These are phyloP conservation scores for Ustilago bromivora DNA, from an alignment of 1,284 basidiomycete species.

Conservation along the genomic window DNA sequence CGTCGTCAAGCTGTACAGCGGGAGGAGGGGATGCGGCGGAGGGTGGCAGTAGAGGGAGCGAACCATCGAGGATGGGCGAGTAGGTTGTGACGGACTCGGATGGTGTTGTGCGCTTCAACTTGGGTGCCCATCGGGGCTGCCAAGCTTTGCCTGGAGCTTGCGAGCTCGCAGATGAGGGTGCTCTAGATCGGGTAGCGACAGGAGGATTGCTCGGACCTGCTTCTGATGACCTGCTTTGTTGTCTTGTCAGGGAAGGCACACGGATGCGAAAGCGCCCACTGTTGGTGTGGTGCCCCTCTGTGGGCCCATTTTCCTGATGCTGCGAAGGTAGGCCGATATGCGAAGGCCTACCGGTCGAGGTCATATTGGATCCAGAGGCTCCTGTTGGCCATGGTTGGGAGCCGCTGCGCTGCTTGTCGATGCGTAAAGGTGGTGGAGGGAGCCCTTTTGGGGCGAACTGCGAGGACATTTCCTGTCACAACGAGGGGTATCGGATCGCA, in stretches of 20 bases:
- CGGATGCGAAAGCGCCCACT: constrained; percentile 36
- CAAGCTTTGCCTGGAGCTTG: constrained; percentile 19
- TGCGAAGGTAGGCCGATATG: constrained; percentile 1
- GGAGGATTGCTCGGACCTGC: not conserved
- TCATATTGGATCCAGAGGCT: not conserved
- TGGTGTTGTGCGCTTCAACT: constrained; percentile 25
- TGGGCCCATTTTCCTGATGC: not conserved
- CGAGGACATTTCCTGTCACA: constrained; percentile 15
- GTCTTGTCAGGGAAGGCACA: constrained; percentile 25
- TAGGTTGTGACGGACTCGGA: constrained; percentile 33
- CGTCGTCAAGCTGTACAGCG: constrained; percentile 36
- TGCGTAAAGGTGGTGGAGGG: constrained; percentile 32
- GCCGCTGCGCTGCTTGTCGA: constrained; percentile 19
- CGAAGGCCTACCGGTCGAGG: constrained; percentile 1
- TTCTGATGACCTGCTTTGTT: constrained; percentile 9
- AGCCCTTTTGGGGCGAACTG: constrained; percentile 24
- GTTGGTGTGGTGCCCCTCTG: constrained; percentile 9
- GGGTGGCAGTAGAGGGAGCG: constrained; percentile 15
- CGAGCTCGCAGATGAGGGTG: not conserved
- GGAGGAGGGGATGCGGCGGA: constrained; percentile 32
- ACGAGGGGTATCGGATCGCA: not conserved
- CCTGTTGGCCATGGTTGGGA: constrained; percentile 2
- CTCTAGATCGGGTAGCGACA: not conserved
- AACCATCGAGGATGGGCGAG: constrained; percentile 19
- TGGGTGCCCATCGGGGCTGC: constrained; percentile 49